These are phyloP conservation scores for Chlorella sp. DNA, from an alignment of 139 green algal species.

Conservation along the genomic window DNA sequence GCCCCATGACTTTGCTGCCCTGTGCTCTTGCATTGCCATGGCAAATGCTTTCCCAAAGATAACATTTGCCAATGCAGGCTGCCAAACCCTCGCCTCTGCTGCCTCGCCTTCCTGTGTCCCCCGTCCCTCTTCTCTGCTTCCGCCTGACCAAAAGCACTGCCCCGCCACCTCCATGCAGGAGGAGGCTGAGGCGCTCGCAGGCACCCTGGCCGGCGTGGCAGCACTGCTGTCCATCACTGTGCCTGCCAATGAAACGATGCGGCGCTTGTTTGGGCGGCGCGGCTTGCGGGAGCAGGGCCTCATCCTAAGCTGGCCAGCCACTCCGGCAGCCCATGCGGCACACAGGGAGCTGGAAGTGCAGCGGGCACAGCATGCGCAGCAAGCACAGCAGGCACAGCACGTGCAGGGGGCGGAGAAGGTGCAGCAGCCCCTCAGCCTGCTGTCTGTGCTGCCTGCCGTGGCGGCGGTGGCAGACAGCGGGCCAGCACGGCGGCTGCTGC, in stretches of 20 bases:
- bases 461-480: neutral
- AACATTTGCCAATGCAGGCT: neutral
- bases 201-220: neutral
- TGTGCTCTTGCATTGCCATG: neutral
- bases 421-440: neutral
- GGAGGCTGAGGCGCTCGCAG: slow-evolving; percentile 3
- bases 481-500: neutral
- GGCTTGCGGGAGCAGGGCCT: neutral
- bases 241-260: slow-evolving; percentile 4
- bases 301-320: neutral
- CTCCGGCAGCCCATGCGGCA: neutral
- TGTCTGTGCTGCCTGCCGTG: neutral
- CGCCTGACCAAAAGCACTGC: neutral
- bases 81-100: neutral
- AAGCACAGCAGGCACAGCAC: neutral
- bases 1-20: neutral
- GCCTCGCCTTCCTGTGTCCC: neutral
- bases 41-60: no score
- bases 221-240: slow-evolving; percentile 25
- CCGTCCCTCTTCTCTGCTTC: neutral
- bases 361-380: neutral
- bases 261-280: slow-evolving; percentile 1
- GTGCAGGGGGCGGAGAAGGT: no score
- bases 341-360: neutral
- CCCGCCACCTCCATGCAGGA: neutral